Evolutionary conservation across 257 asterid genomes (phyloP).

Genomic region (Solanum okadae): DNA sequence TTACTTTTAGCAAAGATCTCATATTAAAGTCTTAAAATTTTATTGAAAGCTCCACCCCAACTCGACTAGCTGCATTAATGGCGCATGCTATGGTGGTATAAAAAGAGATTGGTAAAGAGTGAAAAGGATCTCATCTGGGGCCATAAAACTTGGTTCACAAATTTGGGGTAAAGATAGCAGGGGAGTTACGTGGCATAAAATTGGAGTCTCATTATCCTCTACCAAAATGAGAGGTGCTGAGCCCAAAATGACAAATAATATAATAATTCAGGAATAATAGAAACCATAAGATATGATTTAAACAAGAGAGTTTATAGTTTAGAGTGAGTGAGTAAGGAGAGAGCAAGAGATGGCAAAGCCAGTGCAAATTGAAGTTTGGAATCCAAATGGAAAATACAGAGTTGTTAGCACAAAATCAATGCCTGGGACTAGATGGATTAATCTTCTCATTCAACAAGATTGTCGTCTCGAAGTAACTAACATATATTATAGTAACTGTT

Average conservation of each 20-base stretch:
- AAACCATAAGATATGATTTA: not conserved
- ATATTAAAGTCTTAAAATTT: too few relatives aligned
- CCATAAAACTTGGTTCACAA: not conserved
- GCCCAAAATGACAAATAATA: not conserved
- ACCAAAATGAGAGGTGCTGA: constrained; percentile 30
- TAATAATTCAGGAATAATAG: not conserved
- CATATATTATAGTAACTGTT: not conserved
- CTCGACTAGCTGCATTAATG: too few relatives aligned
- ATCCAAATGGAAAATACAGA: constrained; percentile 85
- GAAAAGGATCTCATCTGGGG: not conserved
- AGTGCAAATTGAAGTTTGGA: constrained; percentile 77
- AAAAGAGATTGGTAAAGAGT: not conserved
- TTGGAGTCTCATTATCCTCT: constrained; percentile 21
- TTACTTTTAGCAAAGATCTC: too few relatives aligned
- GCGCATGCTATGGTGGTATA: not conserved
- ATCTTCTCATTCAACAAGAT: constrained; percentile 71
- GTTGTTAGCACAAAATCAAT: constrained; percentile 86
- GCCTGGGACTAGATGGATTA: constrained; percentile 97
- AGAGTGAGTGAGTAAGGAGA: not conserved
- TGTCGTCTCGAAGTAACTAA: constrained; percentile 82
- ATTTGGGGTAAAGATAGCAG: constrained; percentile 15
- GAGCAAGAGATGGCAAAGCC: constrained; percentile 52
- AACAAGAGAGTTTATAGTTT: not conserved
- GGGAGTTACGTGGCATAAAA: constrained; percentile 23
- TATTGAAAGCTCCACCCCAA: too few relatives aligned